Percentiles rank a stretch among this genome's conserved stretches.
These are phyloP conservation scores for Allium sativum DNA, from an alignment of 106 monocot species.

Conservation along the genomic window DNA sequence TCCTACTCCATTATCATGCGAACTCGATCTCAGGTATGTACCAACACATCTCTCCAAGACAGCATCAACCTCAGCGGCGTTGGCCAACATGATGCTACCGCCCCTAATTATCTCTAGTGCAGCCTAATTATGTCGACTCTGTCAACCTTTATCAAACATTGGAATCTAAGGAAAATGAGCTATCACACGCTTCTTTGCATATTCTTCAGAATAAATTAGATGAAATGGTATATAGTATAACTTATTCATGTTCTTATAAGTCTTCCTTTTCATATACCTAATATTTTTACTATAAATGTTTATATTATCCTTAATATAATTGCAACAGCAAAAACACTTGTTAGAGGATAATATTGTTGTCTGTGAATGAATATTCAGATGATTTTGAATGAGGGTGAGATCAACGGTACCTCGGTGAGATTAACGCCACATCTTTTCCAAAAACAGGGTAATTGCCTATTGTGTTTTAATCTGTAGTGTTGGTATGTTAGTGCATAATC, in stretches of 20 bases:
- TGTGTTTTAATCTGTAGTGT: no score
- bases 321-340: constrained; percentile 9
- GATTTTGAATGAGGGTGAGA: constrained; percentile 12
- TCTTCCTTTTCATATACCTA: not conserved
- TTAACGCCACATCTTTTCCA: no score
- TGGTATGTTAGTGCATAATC: no score
- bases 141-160: constrained; percentile 3
- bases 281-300: not conserved
- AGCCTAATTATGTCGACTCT: not conserved
- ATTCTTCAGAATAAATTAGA: constrained; percentile 20
- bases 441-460: no score
- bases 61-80: no score
- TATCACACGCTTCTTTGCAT: constrained; percentile 13
- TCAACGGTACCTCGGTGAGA: not conserved
- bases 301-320: not conserved
- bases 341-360: constrained; percentile 29
- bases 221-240: constrained; percentile 19
- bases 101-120: no score
- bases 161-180: constrained; percentile 11
- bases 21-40: no score
- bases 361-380: constrained; percentile 32
- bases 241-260: not conserved
- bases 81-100: no score
- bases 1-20: no score
- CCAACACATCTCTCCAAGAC: no score